Evolutionary conservation across 305 asterid species (phyloP).

Genomic region (Coffea humblotiana): DNA sequence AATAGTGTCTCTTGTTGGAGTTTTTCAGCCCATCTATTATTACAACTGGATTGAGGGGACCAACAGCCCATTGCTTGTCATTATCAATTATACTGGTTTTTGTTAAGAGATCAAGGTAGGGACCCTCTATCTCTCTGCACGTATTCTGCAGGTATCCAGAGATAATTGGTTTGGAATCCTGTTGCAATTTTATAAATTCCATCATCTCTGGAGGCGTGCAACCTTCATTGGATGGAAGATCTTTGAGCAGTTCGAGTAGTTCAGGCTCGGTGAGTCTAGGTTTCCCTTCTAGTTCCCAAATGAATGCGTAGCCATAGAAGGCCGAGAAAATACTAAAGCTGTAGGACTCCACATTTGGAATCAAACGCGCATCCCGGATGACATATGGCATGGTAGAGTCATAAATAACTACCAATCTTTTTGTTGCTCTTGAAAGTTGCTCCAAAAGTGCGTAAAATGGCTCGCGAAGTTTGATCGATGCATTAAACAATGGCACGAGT

Average conservation of each 20-base stretch:
- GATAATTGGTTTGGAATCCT: slow-evolving; percentile 15
- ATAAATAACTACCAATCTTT: slow-evolving; percentile 20
- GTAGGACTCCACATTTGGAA: slow-evolving; percentile 24
- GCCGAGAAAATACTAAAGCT: slow-evolving; percentile 19
- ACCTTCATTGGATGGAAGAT: slow-evolving; percentile 41
- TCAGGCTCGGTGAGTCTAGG: background rate
- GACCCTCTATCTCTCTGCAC: slow-evolving; percentile 43
- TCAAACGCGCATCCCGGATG: slow-evolving; percentile 12
- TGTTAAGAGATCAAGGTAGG: slow-evolving; percentile 36
- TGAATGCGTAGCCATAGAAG: background rate
- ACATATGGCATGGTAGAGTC: slow-evolving; percentile 13
- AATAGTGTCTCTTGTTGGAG: slow-evolving; percentile 18
- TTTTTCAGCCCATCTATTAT: too few relatives aligned
- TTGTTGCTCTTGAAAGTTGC: background rate
- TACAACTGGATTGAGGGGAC: slow-evolving; percentile 51
- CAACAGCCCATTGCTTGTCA: slow-evolving; percentile 57
- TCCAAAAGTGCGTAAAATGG: slow-evolving; percentile 2
- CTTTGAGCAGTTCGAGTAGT: background rate
- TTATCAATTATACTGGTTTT: slow-evolving; percentile 14
- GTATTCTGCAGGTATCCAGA: slow-evolving; percentile 61
- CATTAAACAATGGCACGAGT: slow-evolving; percentile 13
- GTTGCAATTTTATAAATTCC: slow-evolving; percentile 33
- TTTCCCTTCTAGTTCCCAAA: slow-evolving; percentile 10
- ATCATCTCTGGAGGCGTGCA: slow-evolving; percentile 51
- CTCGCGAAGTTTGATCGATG: background rate